Evolutionary conservation across 108 stramenopile species (phyloP), one percentile per base, ranked within the genome.

Genomic region (Cyclotella kingstonii): DNA sequence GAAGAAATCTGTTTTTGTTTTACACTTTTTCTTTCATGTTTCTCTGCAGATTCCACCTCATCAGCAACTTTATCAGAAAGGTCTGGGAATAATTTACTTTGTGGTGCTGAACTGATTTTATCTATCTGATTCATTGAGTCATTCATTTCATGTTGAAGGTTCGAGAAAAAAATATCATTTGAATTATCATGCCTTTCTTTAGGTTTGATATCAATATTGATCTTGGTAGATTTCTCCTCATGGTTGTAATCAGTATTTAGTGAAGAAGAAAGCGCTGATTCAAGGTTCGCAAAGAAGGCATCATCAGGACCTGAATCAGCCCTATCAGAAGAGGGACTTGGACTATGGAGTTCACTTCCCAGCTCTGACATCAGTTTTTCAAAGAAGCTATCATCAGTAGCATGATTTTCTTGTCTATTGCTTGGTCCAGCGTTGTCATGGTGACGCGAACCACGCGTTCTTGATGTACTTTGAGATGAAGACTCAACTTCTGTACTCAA

Each of bases 201-300:
- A 17, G 35, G 5, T 17, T 19, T 47, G 1, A 28, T 31, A 11
- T 1, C 14, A 17, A 21, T 45, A 2, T 31, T 36, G 12, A 18
- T 14, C 35, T 54, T n/a, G 12, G 60, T 30, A 12, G 35, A 19
- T 3, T 51, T 22, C 25, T 69, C 29, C 0, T 51, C 23, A 25
- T 68, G 49, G 34, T 18, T 27, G 19, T 39, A 3, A 25, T 35
- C 61, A 26, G 9, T 26, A 41, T 40, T 56, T 27, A 25, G 18
- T 5, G 55, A 56, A 6, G 55, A 41, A 3, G 19, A 84, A n/a
- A 89, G 56, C 46, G 86, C 84, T 10, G 72, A 53, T 61, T 89
- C 83, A 0, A 89, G 81, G 22, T 65, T 84, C 5, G 81, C 63
- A 64, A 91, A 91, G 54, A 91, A 91, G 71, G 87, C 86, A 53